Evolutionary conservation across 805 yeast genomes (phyloP), one percentile per base, ranked within the genome.

Genomic region (Yarrowia porcina): DNA sequence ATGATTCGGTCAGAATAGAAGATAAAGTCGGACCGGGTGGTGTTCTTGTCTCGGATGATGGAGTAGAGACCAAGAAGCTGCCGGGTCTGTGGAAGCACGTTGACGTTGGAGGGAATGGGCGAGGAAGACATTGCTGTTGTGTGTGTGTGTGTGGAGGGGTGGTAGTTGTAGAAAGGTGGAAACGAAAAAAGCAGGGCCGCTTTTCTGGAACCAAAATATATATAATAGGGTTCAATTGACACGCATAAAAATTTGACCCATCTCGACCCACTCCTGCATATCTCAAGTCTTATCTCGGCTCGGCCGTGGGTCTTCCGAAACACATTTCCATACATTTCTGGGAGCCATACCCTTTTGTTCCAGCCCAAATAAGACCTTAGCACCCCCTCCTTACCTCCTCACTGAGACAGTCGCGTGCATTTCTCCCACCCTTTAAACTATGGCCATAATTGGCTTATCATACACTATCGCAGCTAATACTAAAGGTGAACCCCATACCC

Each of bases 1-100:
- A 94, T 94, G 76, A 94, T 92, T 73, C 99, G 81, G 73, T 94
- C 97, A 12, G 97, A 84, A 74, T 93, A 94, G 75, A 94, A 94
- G 61, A 94, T 93, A 72, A 94, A 94, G 72, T 94, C 97, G 2
- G 94, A 89, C 71, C 99, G 84, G 64, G 83, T 79, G 17, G 99
- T 93, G 63, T 76, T 76, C 69, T 81, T 82, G 74, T 90, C 89
- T 72, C 99, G 86, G 70, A 94, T 91, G 71, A 92, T 91, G 17
- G 82, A 79, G 63, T 33, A 52, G n/a, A 94, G 79, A 27, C 97
- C 96, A 54, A 82, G 77, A 67, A 94, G 79, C 76, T 94, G 99
- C 78, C 91, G 90, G 38, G 97, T 90, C 74, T 89, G 97, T 61
- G 89, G 89, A 47, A 93, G 81, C 18, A 89, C 73, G 47, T 84